Evolutionary conservation across 805 yeast genomes (phyloP), one percentile per base, ranked within the genome.

Genomic region (Jamesozyma hellenica): DNA sequence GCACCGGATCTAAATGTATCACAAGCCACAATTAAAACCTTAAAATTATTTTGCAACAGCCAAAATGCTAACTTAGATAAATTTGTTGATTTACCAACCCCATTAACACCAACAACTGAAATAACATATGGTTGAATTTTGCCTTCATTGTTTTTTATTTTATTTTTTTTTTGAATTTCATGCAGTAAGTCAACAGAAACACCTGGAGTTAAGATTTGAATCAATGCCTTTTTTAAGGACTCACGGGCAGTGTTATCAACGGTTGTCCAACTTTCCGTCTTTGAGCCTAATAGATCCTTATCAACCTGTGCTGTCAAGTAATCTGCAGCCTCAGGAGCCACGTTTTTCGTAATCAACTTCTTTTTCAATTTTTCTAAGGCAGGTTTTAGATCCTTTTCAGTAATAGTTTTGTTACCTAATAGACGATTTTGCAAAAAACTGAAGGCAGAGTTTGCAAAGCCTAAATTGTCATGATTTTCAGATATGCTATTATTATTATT

Each of bases 1-100:
- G 98, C 98, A 38, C 98, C 98, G 1, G 96, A 85, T 62, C 98
- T 74, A 65, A 90, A 90, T 0, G 98, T 92, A 65, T 90, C 98
- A 65, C 97, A 90, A 0, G 98, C 98, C 17, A 95, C 94, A 51
- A 90, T 82, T 38, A 90, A 68, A 1, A 90, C 95, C 48, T 74
- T 77, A 58, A 84, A 71, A 55, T 90, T 78, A 60, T 92, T 90
- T 55, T 92, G 96, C 41, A 90, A 64, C 38, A 90, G 70, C 98
- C 98, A 90, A 60, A 84, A 90, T 2, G 96, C 97, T 38, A 90
- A 65, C 61, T 90, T 90, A 19, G 97, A 92, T 45, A 90, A 67
- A 55, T 90, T 92, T 2, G 98, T 90, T 0, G 97, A 90, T 61
- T 90, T 90, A 12, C 98, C 98, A 31, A 90, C 98, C 34, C 98